phyloP scores from a whole-genome alignment of 78 protist genomes.

The slime mould (Dictyostelium discoideum) region dicty_2.7 NC_007089.4:3525501-3526000 shows the following conservation, averaged over 20 bases:
- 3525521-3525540: conserved; percentile 1
- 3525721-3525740: not conserved
- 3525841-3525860: conserved; percentile 38
- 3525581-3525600: not conserved
- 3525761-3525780: conserved; percentile 49
- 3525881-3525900: not conserved
- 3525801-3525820: not conserved
- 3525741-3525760: not conserved
- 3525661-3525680: not conserved
- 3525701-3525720: not conserved
- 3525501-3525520: conserved; percentile 41
- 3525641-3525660: not conserved
- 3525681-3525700: not conserved
- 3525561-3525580: conserved; percentile 1
- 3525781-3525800: not conserved
- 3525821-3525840: conserved; percentile 27
- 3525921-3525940: not conserved
- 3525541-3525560: not conserved
- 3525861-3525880: not conserved
- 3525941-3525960: not conserved
- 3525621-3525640: not conserved
- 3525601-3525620: no score
- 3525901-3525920: not conserved
- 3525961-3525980: conserved; percentile 23
- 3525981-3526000: conserved; percentile 10